Conservation (phyloP, 495 filamentous ascomycete genomes). For the Podospora pseudoanserina region DNA sequence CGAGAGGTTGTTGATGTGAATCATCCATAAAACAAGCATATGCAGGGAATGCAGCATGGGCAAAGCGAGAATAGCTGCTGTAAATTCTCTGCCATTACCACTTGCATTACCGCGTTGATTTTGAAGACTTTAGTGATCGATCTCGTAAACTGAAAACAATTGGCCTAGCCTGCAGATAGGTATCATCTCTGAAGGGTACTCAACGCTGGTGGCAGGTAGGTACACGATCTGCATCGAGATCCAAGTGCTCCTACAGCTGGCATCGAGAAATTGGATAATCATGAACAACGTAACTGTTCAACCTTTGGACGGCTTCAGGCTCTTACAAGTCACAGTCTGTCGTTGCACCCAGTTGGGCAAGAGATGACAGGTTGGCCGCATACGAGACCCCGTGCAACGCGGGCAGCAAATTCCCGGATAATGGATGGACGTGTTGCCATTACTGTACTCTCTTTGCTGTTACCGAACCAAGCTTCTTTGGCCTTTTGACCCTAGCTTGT, state of each 20-base stretch:
- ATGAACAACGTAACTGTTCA: background rate
- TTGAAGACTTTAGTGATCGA: too few relatives aligned
- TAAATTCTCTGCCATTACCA: too few relatives aligned
- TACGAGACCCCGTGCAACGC: background rate
- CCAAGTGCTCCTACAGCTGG: too few relatives aligned
- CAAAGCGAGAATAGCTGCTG: too few relatives aligned
- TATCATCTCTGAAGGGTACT: too few relatives aligned
- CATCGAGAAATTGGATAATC: background rate
- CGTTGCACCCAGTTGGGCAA: background rate
- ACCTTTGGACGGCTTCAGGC: background rate
- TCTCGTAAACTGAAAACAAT: too few relatives aligned
- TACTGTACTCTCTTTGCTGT: background rate
- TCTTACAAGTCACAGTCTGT: background rate
- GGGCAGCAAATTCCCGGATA: background rate
- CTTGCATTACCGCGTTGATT: too few relatives aligned
- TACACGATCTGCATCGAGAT: background rate
- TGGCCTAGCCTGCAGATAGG: too few relatives aligned
- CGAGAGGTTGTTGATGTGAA: too few relatives aligned
- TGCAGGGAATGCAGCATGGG: too few relatives aligned
- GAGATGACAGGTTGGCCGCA: background rate
- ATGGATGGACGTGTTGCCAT: background rate
- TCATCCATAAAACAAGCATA: too few relatives aligned
- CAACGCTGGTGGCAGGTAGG: too few relatives aligned
- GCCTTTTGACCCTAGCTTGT: background rate
- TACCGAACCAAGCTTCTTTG: background rate